Base-by-base conservation (phyloP, 495 filamentous ascomycete species). In the Penicillium bovifimosum region DNA sequence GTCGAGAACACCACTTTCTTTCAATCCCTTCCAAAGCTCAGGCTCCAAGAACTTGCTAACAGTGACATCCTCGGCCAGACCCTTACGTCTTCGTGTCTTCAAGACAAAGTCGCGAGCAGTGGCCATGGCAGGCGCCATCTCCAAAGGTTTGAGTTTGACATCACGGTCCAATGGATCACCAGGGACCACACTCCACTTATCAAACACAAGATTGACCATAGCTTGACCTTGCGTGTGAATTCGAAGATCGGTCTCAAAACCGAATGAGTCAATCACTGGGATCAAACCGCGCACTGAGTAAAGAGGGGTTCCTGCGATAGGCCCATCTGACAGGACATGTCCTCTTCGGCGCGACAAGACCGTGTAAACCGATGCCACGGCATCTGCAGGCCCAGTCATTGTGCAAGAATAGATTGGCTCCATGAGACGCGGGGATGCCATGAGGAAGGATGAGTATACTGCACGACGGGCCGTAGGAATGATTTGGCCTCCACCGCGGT, bases 181-280 rank as follows among this genome's bases (percentile, higher is more conserved):
- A 3, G 93, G 93, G 4, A 98, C 91, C 46, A 96, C 86, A 55
- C 77, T 88, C 93, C 93, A 98, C 35, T 90, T 83, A 59, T 98
- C 93, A 69, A 98, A 98, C 1, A 91, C 88, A n/a, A 97, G 76
- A 59, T 83, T 90, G 42, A 96, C 81, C 65, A 88, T 87, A 28
- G 89, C 88, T 65, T 91, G 87, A 35, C 93, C 92, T 67, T 96
- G 91, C 0, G 95, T 97, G 65, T 96, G 91, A 60, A 97, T 97
- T 42, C 93, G 76, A 36, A 97, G 77, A 72, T 98, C 93, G 3
- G 93, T 97, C 71, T 98, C 93, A 68, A 98, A 96, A 6, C 93
- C 93, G 63, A 98, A 98, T 9, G 82, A 87, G 72, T 98, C 93
- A 60, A 98, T 95, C 31, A 98, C 93, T 1, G 93, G 93, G 42